phyloP scores from a whole-genome alignment of 2,329 filamentous ascomycete genomes.

The Epichloe amarillans region DNA sequence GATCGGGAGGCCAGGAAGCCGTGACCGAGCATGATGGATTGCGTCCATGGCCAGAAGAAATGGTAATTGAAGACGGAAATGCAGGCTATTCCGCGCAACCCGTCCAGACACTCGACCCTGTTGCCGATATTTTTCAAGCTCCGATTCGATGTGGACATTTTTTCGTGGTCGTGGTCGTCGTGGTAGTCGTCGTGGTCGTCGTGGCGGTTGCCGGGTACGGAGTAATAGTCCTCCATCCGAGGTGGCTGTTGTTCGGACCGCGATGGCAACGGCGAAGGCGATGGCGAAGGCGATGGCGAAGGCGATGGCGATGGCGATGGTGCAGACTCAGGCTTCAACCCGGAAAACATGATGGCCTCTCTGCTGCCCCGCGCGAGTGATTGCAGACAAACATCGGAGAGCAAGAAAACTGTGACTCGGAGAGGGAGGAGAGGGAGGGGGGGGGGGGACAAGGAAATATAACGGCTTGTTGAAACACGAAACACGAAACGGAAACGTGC shows the following conservation, averaged over 20 bases:
- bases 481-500: no score
- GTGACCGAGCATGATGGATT: conserved; percentile 26
- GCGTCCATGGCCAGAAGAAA: conserved; percentile 28
- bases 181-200: not conserved
- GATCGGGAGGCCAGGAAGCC: conserved; percentile 23
- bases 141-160: not conserved
- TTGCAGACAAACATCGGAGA: not conserved
- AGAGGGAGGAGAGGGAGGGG: no score
- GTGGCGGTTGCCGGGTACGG: not conserved
- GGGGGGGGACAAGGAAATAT: no score
- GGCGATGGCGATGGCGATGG: no score
- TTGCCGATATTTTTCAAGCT: conserved; percentile 10
- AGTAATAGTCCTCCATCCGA: not conserved
- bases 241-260: not conserved
- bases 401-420: not conserved
- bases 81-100: conserved; percentile 27
- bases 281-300: no score
- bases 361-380: not conserved
- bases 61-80: conserved; percentile 30
- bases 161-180: not conserved
- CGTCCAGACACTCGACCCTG: conserved; percentile 27
- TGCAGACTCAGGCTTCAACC: not conserved
- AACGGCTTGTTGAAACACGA: no score
- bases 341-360: conserved; percentile 1
- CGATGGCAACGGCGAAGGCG: not conserved